These are phyloP conservation scores for Zygoascus hellenicus DNA, from an alignment of 1,139 yeast genomes.

Conservation along the genomic window DNA sequence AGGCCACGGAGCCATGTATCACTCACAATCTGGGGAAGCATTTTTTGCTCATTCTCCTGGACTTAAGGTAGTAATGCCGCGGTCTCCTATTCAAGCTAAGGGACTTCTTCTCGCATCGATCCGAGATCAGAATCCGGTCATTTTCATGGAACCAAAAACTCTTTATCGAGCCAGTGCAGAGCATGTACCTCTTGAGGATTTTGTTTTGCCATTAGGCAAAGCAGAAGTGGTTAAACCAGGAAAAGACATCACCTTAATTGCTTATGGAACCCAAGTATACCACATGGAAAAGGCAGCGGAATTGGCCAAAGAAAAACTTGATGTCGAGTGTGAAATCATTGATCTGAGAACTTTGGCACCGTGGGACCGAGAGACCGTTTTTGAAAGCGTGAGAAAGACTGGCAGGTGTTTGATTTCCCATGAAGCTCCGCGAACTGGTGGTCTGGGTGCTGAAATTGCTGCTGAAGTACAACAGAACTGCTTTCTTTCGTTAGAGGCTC, in stretches of 20 bases:
- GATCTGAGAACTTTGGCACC: conserved; percentile 35
- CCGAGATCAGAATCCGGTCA: conserved; percentile 32
- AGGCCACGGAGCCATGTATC: conserved; percentile 37
- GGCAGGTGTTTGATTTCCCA: conserved; percentile 34
- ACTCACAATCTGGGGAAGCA: conserved; percentile 36
- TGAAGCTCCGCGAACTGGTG: conserved; percentile 32
- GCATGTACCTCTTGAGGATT: conserved; percentile 34
- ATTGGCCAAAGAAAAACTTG: conserved; percentile 29
- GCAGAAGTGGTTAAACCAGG: conserved; percentile 33
- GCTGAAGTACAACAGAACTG: conserved; percentile 33
- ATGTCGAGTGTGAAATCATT: conserved; percentile 32
- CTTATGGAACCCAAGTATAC: conserved; percentile 35
- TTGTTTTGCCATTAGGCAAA: conserved; percentile 31
- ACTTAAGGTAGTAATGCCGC: conserved; percentile 33
- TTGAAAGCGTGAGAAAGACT: conserved; percentile 31
- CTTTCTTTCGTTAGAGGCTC: conserved; percentile 33
- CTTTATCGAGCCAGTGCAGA: conserved; percentile 34
- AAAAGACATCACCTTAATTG: conserved; percentile 31
- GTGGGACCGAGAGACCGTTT: conserved; percentile 35
- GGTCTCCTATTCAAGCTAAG: conserved; percentile 36
- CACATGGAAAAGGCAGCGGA: conserved; percentile 31
- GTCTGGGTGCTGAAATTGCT: conserved; percentile 34
- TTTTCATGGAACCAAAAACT: conserved; percentile 37
- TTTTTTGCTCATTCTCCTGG: conserved; percentile 35
- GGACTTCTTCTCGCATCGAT: conserved; percentile 33